Conservation (phyloP, 305 asterid species). For the Fraxinus sp. region DNA sequence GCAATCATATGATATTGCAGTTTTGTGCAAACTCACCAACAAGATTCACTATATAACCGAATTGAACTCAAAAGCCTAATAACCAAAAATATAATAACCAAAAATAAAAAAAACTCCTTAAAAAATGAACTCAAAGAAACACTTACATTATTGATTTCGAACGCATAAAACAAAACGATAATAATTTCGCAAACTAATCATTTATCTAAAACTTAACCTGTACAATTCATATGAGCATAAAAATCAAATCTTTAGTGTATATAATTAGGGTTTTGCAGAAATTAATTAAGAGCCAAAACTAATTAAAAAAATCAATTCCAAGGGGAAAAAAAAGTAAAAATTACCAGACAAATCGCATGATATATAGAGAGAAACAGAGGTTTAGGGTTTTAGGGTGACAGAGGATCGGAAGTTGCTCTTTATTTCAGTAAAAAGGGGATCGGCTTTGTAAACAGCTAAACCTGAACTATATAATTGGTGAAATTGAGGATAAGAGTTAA, state of each 20-base stretch:
- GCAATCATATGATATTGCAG: not conserved
- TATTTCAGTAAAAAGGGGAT: not conserved
- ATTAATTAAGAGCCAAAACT: not conserved
- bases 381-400: not conserved
- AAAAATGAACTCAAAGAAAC: not conserved
- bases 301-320: not conserved
- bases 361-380: not conserved
- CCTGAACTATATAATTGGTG: not conserved
- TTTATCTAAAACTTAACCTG: not conserved
- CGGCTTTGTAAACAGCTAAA: not conserved
- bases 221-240: not conserved
- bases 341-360: not conserved
- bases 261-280: slow-evolving; percentile 8
- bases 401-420: not conserved
- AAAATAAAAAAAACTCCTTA: not conserved
- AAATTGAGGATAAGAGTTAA: not conserved
- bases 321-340: not conserved
- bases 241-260: not conserved
- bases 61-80: not conserved
- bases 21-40: not conserved
- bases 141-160: not conserved
- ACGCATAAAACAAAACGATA: not conserved
- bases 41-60: not conserved
- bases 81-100: not conserved
- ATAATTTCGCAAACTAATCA: not conserved